These are phyloP conservation scores for Passalora sequoiae DNA, from an alignment of 2,329 filamentous ascomycete genomes.

Conservation along the genomic window DNA sequence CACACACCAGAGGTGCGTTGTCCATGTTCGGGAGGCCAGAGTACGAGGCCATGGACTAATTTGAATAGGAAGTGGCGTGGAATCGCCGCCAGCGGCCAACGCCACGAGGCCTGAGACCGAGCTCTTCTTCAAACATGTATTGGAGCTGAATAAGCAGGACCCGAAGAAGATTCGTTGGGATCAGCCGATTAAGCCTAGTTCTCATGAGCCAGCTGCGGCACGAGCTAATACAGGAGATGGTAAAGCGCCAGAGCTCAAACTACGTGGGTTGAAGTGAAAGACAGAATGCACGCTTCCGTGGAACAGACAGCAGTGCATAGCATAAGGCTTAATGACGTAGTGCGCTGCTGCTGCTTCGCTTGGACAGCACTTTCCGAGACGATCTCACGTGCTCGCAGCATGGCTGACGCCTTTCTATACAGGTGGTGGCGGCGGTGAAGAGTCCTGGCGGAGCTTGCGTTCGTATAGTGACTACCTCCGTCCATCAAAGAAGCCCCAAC, in stretches of 20 bases:
- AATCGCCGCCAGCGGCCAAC: background rate
- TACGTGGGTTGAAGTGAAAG: no score
- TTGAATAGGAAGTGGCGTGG: background rate
- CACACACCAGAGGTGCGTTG: background rate
- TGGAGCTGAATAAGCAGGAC: background rate
- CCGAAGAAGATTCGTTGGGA: background rate
- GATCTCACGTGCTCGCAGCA: no score
- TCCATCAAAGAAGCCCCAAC: background rate
- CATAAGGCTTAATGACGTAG: no score
- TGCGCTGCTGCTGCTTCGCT: no score
- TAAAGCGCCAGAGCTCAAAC: no score
- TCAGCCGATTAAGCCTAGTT: background rate
- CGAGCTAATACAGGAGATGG: no score
- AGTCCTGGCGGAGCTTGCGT: constrained; percentile 1
- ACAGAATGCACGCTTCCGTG: no score
- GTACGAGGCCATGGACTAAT: no score
- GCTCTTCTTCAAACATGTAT: constrained; percentile 1
- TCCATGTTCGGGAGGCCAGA: background rate
- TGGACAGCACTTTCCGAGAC: no score
- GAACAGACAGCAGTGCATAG: background rate
- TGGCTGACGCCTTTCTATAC: no score
- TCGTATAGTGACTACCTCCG: background rate
- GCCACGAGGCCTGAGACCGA: background rate
- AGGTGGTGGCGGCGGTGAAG: constrained; percentile 6
- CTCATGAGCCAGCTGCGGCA: no score